These are phyloP conservation scores for Suillus ampliporus DNA, from an alignment of 768 basidiomycete genomes.

Conservation along the genomic window DNA sequence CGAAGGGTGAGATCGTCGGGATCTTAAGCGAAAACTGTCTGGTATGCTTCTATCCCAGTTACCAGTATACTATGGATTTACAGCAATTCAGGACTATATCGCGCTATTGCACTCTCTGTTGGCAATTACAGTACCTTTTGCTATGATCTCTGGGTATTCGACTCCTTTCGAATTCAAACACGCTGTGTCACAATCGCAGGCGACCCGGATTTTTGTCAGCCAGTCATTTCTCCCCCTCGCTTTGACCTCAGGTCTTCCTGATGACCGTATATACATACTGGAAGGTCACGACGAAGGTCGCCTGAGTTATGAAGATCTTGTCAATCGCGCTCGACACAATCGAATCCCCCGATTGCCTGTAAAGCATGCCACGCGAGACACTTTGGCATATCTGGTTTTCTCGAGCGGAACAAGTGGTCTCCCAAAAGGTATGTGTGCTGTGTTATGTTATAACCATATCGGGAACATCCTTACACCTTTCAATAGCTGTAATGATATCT, in stretches of 20 bases:
- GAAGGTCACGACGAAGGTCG: conserved; percentile 48
- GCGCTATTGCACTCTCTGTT: conserved; percentile 56
- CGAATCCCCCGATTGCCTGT: conserved; percentile 48
- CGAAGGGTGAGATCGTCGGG: conserved; percentile 64
- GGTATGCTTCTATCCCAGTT: conserved; percentile 45
- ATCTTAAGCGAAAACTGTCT: conserved; percentile 73
- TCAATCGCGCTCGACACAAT: conserved; percentile 44
- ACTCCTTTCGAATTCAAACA: conserved; percentile 63
- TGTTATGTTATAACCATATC: background rate
- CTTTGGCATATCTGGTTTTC: conserved; percentile 72
- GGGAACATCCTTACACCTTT: conserved; percentile 15
- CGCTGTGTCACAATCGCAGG: conserved; percentile 50
- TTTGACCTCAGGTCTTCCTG: conserved; percentile 40
- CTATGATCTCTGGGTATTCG: conserved; percentile 56
- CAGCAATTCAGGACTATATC: conserved; percentile 54
- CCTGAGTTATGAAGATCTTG: conserved; percentile 50
- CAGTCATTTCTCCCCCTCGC: conserved; percentile 49
- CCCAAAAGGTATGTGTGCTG: conserved; percentile 61
- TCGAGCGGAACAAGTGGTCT: conserved; percentile 82
- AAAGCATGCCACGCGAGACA: conserved; percentile 53
- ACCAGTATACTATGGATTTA: background rate
- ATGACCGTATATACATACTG: conserved; percentile 55
- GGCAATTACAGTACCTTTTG: conserved; percentile 55
- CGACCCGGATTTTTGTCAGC: conserved; percentile 60
- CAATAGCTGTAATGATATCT: conserved; percentile 71